Evolutionary conservation across 2,329 filamentous ascomycete species (phyloP).

Genomic region (Hymenoscyphus infarciens): DNA sequence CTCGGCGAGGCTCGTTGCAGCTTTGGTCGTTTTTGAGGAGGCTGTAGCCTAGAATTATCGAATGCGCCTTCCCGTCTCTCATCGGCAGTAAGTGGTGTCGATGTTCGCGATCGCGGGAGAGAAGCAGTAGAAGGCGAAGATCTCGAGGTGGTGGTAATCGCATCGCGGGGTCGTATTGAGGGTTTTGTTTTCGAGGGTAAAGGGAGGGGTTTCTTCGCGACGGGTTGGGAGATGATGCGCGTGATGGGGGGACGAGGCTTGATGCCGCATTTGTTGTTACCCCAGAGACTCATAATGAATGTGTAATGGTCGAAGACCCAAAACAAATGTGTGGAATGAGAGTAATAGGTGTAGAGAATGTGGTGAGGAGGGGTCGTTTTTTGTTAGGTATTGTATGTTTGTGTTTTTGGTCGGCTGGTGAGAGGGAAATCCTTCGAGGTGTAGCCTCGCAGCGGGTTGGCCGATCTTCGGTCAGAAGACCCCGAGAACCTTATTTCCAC

Average conservation of each 20-base stretch:
- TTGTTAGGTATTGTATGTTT: background rate
- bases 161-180: constrained; percentile 6
- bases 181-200: constrained; percentile 16
- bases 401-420: background rate
- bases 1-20: constrained; percentile 22
- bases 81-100: constrained; percentile 12
- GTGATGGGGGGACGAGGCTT: constrained; percentile 17
- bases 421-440: background rate
- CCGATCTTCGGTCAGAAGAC: background rate
- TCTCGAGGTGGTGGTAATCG: background rate
- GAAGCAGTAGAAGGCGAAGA: constrained; percentile 11
- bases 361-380: background rate
- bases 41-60: constrained; percentile 10
- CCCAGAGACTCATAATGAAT: constrained; percentile 8
- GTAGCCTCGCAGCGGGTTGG: background rate
- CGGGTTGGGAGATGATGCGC: constrained; percentile 13
- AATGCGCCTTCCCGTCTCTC: background rate
- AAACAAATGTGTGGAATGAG: background rate
- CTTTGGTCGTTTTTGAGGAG: constrained; percentile 20
- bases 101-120: constrained; percentile 12
- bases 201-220: constrained; percentile 15
- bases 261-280: constrained; percentile 18
- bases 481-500: background rate
- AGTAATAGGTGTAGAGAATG: constrained; percentile 2
- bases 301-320: background rate